These are phyloP conservation scores for Apiospora koreana DNA, from an alignment of 2,329 filamentous ascomycete species.

Conservation along the genomic window DNA sequence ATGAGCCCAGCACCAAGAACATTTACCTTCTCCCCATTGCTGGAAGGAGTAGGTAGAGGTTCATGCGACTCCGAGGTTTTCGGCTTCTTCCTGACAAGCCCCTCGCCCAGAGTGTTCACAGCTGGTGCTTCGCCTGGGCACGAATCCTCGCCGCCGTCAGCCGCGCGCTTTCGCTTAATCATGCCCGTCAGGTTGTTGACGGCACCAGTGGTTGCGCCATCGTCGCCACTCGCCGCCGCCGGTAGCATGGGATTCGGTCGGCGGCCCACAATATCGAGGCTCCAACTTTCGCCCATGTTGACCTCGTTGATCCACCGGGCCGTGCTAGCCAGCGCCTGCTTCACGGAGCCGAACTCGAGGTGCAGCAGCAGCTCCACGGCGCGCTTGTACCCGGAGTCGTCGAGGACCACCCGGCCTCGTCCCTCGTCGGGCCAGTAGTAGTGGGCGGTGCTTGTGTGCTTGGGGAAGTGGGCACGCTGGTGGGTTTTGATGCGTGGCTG, in stretches of 20 bases:
- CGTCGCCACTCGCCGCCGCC: slow-evolving; percentile 11
- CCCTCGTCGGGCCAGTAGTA: slow-evolving; percentile 66
- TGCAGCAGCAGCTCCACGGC: slow-evolving; percentile 70
- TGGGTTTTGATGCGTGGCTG: slow-evolving; percentile 66
- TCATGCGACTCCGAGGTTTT: slow-evolving; percentile 33
- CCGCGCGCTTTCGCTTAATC: slow-evolving; percentile 47
- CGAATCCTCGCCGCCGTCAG: slow-evolving; percentile 15
- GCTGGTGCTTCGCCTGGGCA: slow-evolving; percentile 14
- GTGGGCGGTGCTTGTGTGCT: slow-evolving; percentile 58
- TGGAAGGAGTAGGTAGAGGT: slow-evolving; percentile 6
- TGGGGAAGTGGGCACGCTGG: slow-evolving; percentile 49
- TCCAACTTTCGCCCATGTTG: slow-evolving; percentile 54
- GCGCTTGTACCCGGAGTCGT: slow-evolving; percentile 65
- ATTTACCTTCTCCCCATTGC: slow-evolving; percentile 39
- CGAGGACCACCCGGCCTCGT: slow-evolving; percentile 64
- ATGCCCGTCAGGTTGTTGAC: slow-evolving; percentile 52
- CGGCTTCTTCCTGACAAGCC: slow-evolving; percentile 52
- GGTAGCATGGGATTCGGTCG: slow-evolving; percentile 29
- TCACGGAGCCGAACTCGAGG: slow-evolving; percentile 70
- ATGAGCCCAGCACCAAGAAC: slow-evolving; percentile 51
- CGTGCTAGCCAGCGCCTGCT: slow-evolving; percentile 65
- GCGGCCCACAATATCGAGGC: slow-evolving; percentile 49
- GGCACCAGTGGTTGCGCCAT: slow-evolving; percentile 15
- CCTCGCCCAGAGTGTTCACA: slow-evolving; percentile 37
- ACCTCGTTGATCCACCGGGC: slow-evolving; percentile 71